Conservation (phyloP, 1,284 basidiomycete species). For the Malassezia caprae region DNA sequence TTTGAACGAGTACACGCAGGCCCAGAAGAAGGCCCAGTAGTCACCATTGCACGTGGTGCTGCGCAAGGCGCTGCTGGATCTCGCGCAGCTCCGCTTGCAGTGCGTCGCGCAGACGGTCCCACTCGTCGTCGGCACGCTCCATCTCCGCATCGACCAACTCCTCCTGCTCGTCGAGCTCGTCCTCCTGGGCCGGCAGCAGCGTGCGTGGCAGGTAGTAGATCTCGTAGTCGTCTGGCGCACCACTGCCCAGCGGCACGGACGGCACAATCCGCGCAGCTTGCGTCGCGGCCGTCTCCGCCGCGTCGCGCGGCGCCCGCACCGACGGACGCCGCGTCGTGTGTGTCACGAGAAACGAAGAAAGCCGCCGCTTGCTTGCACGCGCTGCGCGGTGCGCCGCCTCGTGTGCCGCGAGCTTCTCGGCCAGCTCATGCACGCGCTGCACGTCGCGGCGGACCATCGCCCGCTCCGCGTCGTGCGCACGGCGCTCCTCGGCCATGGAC, state of each 20-base stretch:
- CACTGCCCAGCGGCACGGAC: background rate
- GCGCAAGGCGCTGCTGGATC: constrained; percentile 1
- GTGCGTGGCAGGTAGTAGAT: constrained; percentile 19
- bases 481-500: constrained; percentile 5
- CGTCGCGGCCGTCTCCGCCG: background rate
- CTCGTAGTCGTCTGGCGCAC: background rate
- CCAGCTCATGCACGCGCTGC: constrained; percentile 6
- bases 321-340: background rate
- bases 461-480: constrained; percentile 17
- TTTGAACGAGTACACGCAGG: constrained; percentile 1
- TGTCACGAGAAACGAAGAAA: constrained; percentile 21
- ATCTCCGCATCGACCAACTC: constrained; percentile 14
- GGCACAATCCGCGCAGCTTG: constrained; percentile 1
- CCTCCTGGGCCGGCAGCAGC: constrained; percentile 18
- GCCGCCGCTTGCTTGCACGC: constrained; percentile 16
- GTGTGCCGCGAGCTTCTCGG: constrained; percentile 13
- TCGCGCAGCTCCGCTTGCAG: constrained; percentile 9
- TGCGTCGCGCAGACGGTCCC: constrained; percentile 4
- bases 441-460: constrained; percentile 3
- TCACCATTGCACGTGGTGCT: constrained; percentile 8
- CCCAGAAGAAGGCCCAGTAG: background rate
- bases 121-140: constrained; percentile 19
- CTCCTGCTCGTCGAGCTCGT: constrained; percentile 19
- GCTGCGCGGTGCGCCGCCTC: constrained; percentile 14
- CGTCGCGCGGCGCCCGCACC: background rate